These are phyloP conservation scores for Microsporum canis DNA, from an alignment of 2,329 filamentous ascomycete genomes.

Conservation along the genomic window DNA sequence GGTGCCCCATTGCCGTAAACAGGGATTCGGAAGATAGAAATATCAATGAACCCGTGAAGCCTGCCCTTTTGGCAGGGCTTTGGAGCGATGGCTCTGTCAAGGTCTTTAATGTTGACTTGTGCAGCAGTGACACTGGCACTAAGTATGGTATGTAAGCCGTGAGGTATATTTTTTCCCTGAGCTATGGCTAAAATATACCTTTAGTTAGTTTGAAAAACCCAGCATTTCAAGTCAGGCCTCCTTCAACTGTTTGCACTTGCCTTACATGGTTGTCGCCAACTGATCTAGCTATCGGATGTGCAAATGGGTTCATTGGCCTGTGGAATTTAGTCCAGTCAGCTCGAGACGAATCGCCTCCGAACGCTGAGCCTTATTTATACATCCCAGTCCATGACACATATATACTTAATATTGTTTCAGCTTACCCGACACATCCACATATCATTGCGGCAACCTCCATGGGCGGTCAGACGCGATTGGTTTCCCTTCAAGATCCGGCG, in stretches of 20 bases:
- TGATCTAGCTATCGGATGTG: constrained; percentile 44
- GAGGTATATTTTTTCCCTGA: neutral
- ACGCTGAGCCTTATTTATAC: constrained; percentile 27
- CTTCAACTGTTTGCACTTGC: constrained; percentile 44
- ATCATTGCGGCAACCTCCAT: constrained; percentile 43
- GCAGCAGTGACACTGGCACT: constrained; percentile 17
- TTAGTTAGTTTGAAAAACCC: constrained; percentile 36
- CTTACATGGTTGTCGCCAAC: constrained; percentile 47
- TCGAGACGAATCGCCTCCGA: constrained; percentile 8
- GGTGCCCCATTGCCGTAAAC: constrained; percentile 41
- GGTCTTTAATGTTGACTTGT: constrained; percentile 41
- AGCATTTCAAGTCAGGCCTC: constrained; percentile 41
- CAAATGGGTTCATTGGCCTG: constrained; percentile 46
- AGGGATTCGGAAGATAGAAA: constrained; percentile 22
- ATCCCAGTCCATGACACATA: constrained; percentile 29
- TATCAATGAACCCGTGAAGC: constrained; percentile 12
- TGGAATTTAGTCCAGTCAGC: constrained; percentile 35
- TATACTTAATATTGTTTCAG: constrained; percentile 33
- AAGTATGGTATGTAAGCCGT: constrained; percentile 19
- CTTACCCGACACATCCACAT: constrained; percentile 44
- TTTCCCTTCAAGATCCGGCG: constrained; percentile 41
- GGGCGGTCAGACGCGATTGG: constrained; percentile 45
- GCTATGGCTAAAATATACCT: neutral
- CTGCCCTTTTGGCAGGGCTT: constrained; percentile 38
- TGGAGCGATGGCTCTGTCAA: constrained; percentile 49